Evolutionary conservation across 805 yeast genomes (phyloP).

Genomic region (Starmerella vitae): DNA sequence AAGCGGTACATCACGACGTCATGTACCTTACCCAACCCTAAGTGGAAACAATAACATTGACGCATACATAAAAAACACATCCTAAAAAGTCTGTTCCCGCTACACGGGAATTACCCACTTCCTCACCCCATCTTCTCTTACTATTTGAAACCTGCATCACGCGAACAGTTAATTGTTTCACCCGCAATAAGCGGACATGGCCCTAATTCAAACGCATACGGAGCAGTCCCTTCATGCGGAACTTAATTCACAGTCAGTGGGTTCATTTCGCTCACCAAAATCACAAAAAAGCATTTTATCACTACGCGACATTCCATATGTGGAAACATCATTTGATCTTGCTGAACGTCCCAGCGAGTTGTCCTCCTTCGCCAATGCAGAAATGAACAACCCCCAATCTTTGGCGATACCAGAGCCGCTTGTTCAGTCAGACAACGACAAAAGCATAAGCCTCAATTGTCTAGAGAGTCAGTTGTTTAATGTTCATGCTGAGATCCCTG

Average conservation of each 20-base stretch:
- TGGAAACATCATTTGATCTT: constrained; percentile 15
- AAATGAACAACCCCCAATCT: neutral
- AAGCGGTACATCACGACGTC: no score
- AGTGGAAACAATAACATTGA: neutral
- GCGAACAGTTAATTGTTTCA: no score
- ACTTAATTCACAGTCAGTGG: neutral
- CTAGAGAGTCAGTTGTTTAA: neutral
- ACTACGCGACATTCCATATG: constrained; percentile 21
- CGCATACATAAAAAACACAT: neutral
- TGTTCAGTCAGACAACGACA: neutral
- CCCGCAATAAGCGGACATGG: neutral
- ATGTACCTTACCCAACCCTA: neutral
- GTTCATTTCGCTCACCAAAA: neutral
- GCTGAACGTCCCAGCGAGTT: constrained; percentile 3
- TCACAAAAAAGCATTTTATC: constrained; percentile 16
- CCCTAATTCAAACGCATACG: neutral
- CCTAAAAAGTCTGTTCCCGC: neutral
- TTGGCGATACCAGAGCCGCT: neutral
- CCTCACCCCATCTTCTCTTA: no score
- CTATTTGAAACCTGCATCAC: constrained; percentile 1
- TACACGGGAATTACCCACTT: neutral
- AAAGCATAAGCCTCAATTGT: neutral
- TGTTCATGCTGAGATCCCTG: neutral
- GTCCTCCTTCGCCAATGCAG: neutral
- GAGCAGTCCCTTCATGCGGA: neutral